Conservation (phyloP, 2,329 filamentous ascomycete genomes). For the Tolypocladium nubicola region DNA sequence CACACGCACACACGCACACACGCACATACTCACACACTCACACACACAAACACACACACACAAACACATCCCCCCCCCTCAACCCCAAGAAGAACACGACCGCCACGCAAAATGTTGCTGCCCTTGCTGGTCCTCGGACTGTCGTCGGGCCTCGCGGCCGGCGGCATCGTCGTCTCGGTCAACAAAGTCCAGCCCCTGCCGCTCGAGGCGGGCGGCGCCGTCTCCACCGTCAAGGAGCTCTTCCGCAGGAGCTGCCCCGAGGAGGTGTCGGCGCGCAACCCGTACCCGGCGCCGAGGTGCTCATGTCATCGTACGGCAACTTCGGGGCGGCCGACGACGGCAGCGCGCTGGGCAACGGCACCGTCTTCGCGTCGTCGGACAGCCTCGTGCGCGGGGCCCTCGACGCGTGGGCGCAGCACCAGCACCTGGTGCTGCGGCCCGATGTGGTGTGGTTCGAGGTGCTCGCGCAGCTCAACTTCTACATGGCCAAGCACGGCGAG, state of each 20-base stretch:
- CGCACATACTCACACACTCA: not conserved
- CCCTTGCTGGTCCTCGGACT: constrained; percentile 5
- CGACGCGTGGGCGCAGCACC: constrained; percentile 37
- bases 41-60: not conserved
- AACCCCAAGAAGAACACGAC: not conserved
- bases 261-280: constrained; percentile 12
- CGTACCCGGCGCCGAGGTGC: constrained; percentile 10
- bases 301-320: constrained; percentile 18
- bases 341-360: constrained; percentile 6
- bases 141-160: constrained; percentile 6
- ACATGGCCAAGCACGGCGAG: constrained; percentile 36
- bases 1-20: not conserved
- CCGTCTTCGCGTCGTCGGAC: constrained; percentile 19
- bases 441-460: constrained; percentile 48
- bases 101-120: not conserved
- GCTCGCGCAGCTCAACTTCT: constrained; percentile 39
- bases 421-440: constrained; percentile 37
- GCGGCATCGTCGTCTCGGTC: constrained; percentile 15
- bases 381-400: constrained; percentile 34
- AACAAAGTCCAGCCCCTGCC: constrained; percentile 16
- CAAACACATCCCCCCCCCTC: not conserved
- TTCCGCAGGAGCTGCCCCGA: constrained; percentile 22
- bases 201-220: constrained; percentile 9
- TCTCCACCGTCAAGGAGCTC: constrained; percentile 17
- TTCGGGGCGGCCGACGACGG: constrained; percentile 5